Percentiles rank a stretch among this genome's conserved stretches.
Conservation (phyloP, 768 basidiomycete species). For the Rhodotorula babjevae region DNA sequence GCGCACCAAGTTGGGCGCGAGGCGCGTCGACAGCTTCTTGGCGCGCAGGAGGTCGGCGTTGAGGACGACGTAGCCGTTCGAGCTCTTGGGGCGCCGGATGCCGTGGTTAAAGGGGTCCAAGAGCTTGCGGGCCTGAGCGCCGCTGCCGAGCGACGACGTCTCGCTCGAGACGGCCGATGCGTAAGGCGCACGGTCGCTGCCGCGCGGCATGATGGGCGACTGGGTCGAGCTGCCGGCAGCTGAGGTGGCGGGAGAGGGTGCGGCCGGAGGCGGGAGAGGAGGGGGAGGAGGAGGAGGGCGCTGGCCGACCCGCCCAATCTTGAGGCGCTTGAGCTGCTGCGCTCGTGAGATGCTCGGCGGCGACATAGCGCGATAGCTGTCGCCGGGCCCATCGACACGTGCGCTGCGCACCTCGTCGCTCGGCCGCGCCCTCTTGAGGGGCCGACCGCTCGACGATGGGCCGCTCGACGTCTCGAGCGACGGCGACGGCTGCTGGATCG, state of each 20-base stretch:
- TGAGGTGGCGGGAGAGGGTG: no score
- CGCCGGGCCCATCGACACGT: neutral
- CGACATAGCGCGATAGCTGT: neutral
- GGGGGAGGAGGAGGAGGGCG: neutral
- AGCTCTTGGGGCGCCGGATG: neutral
- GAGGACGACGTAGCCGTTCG: slow-evolving; percentile 11
- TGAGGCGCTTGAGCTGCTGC: neutral
- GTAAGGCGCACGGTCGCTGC: neutral
- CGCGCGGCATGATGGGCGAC: no score
- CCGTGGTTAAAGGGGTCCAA: slow-evolving; percentile 18
- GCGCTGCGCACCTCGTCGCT: no score
- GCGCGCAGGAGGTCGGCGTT: neutral
- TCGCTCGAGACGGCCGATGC: neutral
- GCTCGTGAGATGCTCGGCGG: no score
- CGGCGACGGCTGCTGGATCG: no score
- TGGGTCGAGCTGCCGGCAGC: no score
- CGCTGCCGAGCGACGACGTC: neutral
- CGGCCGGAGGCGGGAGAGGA: neutral
- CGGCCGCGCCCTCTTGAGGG: no score
- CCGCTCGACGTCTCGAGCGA: no score
- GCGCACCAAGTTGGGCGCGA: neutral
- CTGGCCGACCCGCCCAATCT: neutral
- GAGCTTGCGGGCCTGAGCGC: neutral
- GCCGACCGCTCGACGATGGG: no score
- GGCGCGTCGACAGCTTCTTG: neutral